Evolutionary conservation across 1,139 yeast species (phyloP), one percentile per base, ranked within the genome.

Genomic region (Casaregolazyma suthepensis): DNA sequence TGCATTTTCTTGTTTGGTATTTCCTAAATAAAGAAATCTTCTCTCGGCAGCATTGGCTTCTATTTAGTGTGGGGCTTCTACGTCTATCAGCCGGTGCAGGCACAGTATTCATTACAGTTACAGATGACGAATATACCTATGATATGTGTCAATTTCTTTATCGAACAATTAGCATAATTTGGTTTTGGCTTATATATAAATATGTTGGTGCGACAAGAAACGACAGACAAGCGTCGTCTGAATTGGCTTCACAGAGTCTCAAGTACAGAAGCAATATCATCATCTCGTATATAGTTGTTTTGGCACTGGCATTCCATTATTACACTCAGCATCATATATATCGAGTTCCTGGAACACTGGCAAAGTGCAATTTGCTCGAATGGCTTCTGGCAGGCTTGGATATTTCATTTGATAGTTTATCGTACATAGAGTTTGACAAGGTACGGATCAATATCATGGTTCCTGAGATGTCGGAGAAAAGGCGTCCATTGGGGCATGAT

Each of bases 301-400:
- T 87, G 51, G 71, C 83, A 2, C 94, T 95, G 1, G 75, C 87
- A 69, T 74, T 85, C 29, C 87, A 87, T 66, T 82, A 86, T 77
- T 87, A 83, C 62, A 81, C 87, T 52, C 90, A 87, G 66, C 95
- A 87, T 66, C 85, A 85, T 62, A 86, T 87, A 22, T 84, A 85
- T 61, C 80, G 77, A 52, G 72, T 79, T 35, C 77, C 93, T 0
- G 96, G 96, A 9, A 91, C 96, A 0, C 86, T 87, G 65, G 85
- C 95, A 0, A 75, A 82, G 50, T 87, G 87, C 64, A 93, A 95
- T 0, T 83, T 85, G 64, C 83, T 85, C 62, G 96, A 87, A 68
- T 87, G 95, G 95, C 70, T 81, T 0, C 72, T 87, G 64, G 84
- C 87, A 54, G 63, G 84, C 23, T 74, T 87, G 52, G 96, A 88